Evolutionary conservation across 73 alveolate species (phyloP), one percentile per base, ranked within the genome.

Genomic region (Blepharisma japonicum): DNA sequence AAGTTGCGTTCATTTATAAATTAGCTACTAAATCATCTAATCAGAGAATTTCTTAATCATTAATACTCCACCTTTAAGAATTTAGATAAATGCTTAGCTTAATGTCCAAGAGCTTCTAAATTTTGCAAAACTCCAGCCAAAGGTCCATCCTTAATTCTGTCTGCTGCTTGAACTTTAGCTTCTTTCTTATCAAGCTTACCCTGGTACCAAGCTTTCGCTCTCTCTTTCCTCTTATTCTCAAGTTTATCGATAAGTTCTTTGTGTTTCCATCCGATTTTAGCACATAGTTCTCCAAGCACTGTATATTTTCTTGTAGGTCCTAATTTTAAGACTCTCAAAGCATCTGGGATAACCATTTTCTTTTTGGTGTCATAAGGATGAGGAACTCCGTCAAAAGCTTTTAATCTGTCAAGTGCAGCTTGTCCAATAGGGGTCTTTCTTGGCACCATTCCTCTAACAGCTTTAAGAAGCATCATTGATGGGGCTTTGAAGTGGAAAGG

Each of bases 351-450:
- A 74, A 94, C 98, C 89, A 91, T 71, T 86, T 94, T 92, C 92
- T 95, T 95, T 88, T 83, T 91, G 23, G 86, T 89, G 86, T 90
- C 98, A 72, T 93, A 96, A 23, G 99, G 98, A 81, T 86, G 89
- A 9, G 99, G 99, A 84, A 96, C 89, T 68, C 99, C 99, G 87
- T 97, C 99, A 83, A 72, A 72, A 77, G 8, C 38, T 54, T 48
- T 72, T 61, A 84, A 74, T 55, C 93, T 78, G 72, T 91, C 99
- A 68, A 97, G 88, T 49, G 99, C 99, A 20, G 95, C 96, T 32
- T 93, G 93, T 20, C 99, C 99, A 68, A 94, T 86, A 48, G 98
- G 91, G 39, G 99, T 94, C 90, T 97, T 97, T 86, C 96, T 97
- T 32, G 98, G 98, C 68, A 95, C 90, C 86, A 84, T 79, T 47